Conservation (phyloP, 495 filamentous ascomycete species). For the Aspergillus wentii region DNA sequence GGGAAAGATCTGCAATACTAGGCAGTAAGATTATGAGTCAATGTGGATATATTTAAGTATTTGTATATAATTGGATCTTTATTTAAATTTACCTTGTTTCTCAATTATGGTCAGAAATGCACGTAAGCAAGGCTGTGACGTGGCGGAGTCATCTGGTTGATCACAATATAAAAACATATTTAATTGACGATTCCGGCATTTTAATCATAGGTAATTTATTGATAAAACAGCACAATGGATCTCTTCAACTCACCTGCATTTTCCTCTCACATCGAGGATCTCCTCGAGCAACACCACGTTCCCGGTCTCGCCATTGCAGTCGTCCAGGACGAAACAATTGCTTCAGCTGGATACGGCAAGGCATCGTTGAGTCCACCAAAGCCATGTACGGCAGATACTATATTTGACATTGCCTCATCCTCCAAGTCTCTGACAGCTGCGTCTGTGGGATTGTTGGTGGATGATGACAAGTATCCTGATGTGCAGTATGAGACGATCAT, state of each 20-base stretch:
- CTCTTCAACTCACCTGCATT: constrained; percentile 4
- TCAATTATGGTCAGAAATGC: no score
- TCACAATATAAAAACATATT: no score
- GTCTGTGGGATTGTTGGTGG: constrained; percentile 21
- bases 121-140: no score
- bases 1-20: no score
- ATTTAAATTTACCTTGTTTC: no score
- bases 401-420: constrained; percentile 18
- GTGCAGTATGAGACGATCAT: constrained; percentile 20
- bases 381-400: constrained; percentile 13
- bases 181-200: no score
- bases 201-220: no score
- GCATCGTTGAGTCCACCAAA: not conserved
- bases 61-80: no score
- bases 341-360: constrained; percentile 7
- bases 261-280: constrained; percentile 3
- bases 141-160: no score
- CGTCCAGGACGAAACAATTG: constrained; percentile 6
- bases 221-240: constrained; percentile 7
- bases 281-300: constrained; percentile 10
- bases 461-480: constrained; percentile 17
- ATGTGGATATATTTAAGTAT: no score
- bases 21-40: no score
- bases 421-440: constrained; percentile 28
- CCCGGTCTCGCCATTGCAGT: constrained; percentile 11